Base-by-base conservation (phyloP, 2,329 filamentous ascomycete genomes). In the Pseudopyrenochaeta lycopersici region DNA sequence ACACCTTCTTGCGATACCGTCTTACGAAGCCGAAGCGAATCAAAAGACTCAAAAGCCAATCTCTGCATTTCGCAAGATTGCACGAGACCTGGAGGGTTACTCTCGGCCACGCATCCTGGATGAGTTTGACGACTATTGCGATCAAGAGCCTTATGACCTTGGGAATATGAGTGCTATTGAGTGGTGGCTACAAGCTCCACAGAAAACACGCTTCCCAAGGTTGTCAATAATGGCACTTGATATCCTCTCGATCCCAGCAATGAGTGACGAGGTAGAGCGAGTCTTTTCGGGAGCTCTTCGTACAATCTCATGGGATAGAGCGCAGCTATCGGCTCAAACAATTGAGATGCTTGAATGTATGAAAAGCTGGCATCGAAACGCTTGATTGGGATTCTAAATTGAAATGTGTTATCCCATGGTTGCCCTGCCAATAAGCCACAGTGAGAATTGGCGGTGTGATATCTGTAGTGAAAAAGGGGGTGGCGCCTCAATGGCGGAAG, bases 261-360 rank as follows among this genome's bases (percentile, higher is more conserved):
- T 58, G 46, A 58, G 54, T 36, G 39, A 48, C 18, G 43, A 54
- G 41, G 14, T 42, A 36, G 51, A 58, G 42, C 21, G 33, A 42
- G 42, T 46, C 12, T 58, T 58, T 39, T 54, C 33, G 17, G 38
- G 36, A 38, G 54, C 47, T n/a, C 30, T 45, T 43, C 50, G 54
- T 49, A 54, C 51, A 35, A 54, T 52, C 14, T 50, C 32, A 29
- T 58, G 40, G 54, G 51, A 58, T 7, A 33, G 41, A 46, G 20
- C 36, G n/a, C 49, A 46, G 21, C 45, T 49, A 18, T 42, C 6
- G 14, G 23, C 32, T 40, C 23, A 27, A 27, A 27, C 23, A 27
- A 27, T 9, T 27, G 23, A 27, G 4, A 27, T 27, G 23, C 4
- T 27, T 27, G 23, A 27, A 27, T 27, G 23, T 27, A 27, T 27